Evolutionary conservation across 2,329 filamentous ascomycete species (phyloP).

Genomic region (Pseudogymnoascus sp.): DNA sequence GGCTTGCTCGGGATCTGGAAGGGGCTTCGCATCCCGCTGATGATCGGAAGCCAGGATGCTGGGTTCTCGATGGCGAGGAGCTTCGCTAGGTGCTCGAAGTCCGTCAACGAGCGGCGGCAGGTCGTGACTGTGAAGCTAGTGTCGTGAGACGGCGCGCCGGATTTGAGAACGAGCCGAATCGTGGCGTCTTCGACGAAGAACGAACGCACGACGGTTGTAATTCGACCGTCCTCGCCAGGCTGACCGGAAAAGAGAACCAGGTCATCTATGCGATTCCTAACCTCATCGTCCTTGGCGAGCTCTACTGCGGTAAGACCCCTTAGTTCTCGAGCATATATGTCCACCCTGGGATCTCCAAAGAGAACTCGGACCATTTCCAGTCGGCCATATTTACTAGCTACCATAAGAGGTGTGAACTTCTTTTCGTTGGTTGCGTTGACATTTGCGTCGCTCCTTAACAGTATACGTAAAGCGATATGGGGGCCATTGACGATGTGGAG

Average conservation of each 20-base stretch:
- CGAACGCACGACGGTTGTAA: constrained; percentile 86
- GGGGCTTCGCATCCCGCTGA: constrained; percentile 71
- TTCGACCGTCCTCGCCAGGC: constrained; percentile 66
- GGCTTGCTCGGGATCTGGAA: constrained; percentile 92
- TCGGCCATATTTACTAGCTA: constrained; percentile 94
- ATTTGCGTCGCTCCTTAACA: constrained; percentile 85
- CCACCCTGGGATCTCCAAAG: constrained; percentile 81
- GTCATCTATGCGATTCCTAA: constrained; percentile 93
- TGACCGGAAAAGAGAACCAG: constrained; percentile 73
- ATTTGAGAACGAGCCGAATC: constrained; percentile 87
- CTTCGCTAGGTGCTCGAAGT: constrained; percentile 84
- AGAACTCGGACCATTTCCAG: constrained; percentile 86
- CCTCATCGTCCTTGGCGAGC: constrained; percentile 94
- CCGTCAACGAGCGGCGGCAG: constrained; percentile 74
- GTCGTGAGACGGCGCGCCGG: constrained; percentile 73
- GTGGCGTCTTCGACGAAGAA: constrained; percentile 97
- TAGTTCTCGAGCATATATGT: constrained; percentile 73
- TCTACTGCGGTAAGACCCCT: constrained; percentile 91
- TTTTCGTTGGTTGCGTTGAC: constrained; percentile 94
- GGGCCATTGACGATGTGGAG: constrained; percentile 92
- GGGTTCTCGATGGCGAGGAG: constrained; percentile 85
- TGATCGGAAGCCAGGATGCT: constrained; percentile 83
- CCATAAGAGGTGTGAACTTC: constrained; percentile 91
- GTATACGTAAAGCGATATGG: constrained; percentile 63
- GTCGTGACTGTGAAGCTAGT: constrained; percentile 91